Percentiles rank a stretch among this genome's conserved stretches.
Conservation (phyloP, 1,284 basidiomycete species). For the Prillingera fragicola region DNA sequence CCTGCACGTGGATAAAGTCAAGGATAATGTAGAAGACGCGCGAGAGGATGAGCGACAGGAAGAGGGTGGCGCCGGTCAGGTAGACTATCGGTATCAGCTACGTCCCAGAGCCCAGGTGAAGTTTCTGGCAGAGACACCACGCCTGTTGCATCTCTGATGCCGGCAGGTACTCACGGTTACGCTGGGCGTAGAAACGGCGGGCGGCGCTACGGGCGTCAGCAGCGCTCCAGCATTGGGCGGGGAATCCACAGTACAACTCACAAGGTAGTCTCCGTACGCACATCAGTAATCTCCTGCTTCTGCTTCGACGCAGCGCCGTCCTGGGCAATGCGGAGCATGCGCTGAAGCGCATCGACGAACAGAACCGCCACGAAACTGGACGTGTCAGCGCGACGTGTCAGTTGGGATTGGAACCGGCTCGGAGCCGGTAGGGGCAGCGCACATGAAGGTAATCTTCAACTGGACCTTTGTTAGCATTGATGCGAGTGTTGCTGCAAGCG, state of each 20-base stretch:
- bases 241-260: slow-evolving; percentile 29
- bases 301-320: slow-evolving; percentile 61
- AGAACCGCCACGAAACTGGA: slow-evolving; percentile 72
- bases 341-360: slow-evolving; percentile 74
- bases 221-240: background rate
- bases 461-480: slow-evolving; percentile 18
- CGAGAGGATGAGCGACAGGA: slow-evolving; percentile 87
- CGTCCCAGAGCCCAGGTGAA: too few relatives aligned
- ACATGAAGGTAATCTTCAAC: slow-evolving; percentile 94
- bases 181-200: slow-evolving; percentile 74
- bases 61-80: slow-evolving; percentile 85
- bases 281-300: slow-evolving; percentile 58
- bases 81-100: slow-evolving; percentile 69
- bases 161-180: slow-evolving; percentile 52
- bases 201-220: slow-evolving; percentile 53
- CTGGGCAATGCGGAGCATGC: slow-evolving; percentile 77
- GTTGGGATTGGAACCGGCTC: background rate
- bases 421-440: slow-evolving; percentile 27
- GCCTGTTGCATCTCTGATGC: background rate
- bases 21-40: slow-evolving; percentile 87
- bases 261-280: slow-evolving; percentile 74
- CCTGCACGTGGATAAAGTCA: slow-evolving; percentile 84
- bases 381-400: background rate
- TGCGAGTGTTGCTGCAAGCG: background rate
- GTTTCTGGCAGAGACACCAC: too few relatives aligned